Evolutionary conservation across 768 basidiomycete species (phyloP), one percentile per base, ranked within the genome.

Genomic region (Sarcodon aspratus): DNA sequence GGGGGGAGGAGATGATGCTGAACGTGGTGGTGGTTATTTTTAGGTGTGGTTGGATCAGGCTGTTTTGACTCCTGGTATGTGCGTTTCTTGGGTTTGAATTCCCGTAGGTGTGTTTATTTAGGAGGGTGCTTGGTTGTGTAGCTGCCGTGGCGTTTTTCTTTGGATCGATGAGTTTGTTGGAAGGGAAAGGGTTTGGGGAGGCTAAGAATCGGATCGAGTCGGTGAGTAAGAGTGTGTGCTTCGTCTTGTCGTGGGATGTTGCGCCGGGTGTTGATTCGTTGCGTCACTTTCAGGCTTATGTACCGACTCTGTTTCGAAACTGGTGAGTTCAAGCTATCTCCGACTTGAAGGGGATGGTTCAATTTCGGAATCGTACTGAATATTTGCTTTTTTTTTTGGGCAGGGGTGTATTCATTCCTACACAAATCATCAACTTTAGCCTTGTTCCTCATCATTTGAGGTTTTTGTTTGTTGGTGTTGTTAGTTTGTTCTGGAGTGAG

Each of bases 1-100:
- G 37, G 37, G 37, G 37, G 21, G 21, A 5, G 21, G 21, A 5
- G 21, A n/a, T n/a, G 10, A 37, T 15, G 10, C 36, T 37, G 36
- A 10, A 37, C 36, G 36, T 37, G n/a, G n/a, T n/a, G n/a, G n/a
- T 37, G 36, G 10, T 37, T 37, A 37, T 15, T 9, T 38, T 45
- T 59, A 84, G 85, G 85, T 89, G 6, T 86, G 75, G 64, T 70
- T 93, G 27, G 92, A 94, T 61, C 92, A 95, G 65, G 75, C 77
- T 6, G 56, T 87, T 10, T 68, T 89, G 44, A 83, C 88, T 1
- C 91, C 92, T n/a, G n/a, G n/a, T n/a, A n/a, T n/a, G n/a, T n/a
- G n/a, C n/a, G n/a, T n/a, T 9, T 69, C 82, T 77, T n/a, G 54
- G 52, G 68, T 56, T 38, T 21, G 3, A 33, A 48, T 6, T 33